Base-by-base conservation (phyloP, 1,284 basidiomycete genomes). In the Coniferiporia weirii region DNA sequence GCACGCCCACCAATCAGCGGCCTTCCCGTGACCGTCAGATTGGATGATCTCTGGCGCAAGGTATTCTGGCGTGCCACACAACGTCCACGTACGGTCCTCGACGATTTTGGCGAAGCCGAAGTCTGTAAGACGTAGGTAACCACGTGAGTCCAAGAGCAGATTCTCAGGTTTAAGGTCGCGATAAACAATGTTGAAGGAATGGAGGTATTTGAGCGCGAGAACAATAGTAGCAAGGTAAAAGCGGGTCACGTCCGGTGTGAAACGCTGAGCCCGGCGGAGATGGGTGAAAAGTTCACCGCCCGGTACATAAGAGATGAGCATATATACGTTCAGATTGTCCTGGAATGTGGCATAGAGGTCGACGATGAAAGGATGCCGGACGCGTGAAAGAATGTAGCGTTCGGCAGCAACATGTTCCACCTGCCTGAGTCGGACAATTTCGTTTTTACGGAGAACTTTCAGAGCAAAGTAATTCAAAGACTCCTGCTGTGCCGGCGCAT, bases 41-140 rank as follows among this genome's bases (percentile, higher is more conserved):
- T 95, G 93, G 48, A 99, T 97, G 59, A 96, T 94, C 73, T 96
- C 93, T 17, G 93, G 93, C 0, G 93, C 93, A 46, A 96, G 81
- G 67, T 99, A 99, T 74, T 99, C 97, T 12, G 97, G 97, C 4
- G 95, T 98, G 43, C 95, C 97, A 72, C 97, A 99, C 19, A 99
- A 80, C 6, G 97, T 99, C 96, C 96, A 99, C 1, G 97, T 99
- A 74, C 96, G 94, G 74, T 98, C 96, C 60, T 96, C 95, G 3
- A 98, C 96, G 64, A 96, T 91, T 75, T 99, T 99, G 34, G 97
- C 95, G 69, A 99, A 99, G 2, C 96, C 96, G 72, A 99, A 99
- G 73, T 99, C 97, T 38, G 95, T 98, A 57, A 99, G 86, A 61
- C 95, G 95, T 67, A 99, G 85, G 72, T 99, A 98, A 0, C 96